These are phyloP conservation scores for Rhizopus stolonifer DNA, from an alignment of 371 early-diverging fungal species.

Conservation along the genomic window DNA sequence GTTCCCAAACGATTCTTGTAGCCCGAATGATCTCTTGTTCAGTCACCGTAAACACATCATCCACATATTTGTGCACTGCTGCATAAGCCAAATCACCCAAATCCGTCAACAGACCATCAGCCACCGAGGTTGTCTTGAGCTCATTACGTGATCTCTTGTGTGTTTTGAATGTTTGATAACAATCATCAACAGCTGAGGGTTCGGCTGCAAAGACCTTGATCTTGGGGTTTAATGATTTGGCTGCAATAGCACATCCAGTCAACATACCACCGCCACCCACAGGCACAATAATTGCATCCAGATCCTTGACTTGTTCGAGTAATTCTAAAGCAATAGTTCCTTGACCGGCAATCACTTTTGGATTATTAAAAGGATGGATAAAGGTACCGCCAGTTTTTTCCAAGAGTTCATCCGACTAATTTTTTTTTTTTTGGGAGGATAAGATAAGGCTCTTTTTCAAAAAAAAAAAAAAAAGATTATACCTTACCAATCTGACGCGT, in stretches of 20 bases:
- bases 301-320: conserved; percentile 39
- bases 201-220: conserved; percentile 54
- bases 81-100: conserved; percentile 49
- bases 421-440: too few species aligned
- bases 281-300: conserved; percentile 54
- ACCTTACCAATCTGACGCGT: conserved; percentile 33
- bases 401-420: conserved; percentile 24
- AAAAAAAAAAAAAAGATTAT: background rate
- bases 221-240: conserved; percentile 32
- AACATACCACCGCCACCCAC: conserved; percentile 64
- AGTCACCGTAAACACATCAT: conserved; percentile 53
- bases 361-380: conserved; percentile 49
- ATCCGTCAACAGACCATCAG: conserved; percentile 42
- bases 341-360: conserved; percentile 60
- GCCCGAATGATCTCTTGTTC: conserved; percentile 54
- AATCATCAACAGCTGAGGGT: conserved; percentile 46
- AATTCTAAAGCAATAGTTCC: conserved; percentile 58
- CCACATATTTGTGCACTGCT: conserved; percentile 42
- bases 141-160: conserved; percentile 15
- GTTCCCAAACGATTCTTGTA: conserved; percentile 50
- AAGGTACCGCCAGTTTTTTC: conserved; percentile 38
- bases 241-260: conserved; percentile 52
- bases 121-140: conserved; percentile 28
- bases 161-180: conserved; percentile 29
- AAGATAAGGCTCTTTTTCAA: too few species aligned